phyloP scores from a whole-genome alignment of 352 stramenopile species.

The Globisporangium yorkense region DNA sequence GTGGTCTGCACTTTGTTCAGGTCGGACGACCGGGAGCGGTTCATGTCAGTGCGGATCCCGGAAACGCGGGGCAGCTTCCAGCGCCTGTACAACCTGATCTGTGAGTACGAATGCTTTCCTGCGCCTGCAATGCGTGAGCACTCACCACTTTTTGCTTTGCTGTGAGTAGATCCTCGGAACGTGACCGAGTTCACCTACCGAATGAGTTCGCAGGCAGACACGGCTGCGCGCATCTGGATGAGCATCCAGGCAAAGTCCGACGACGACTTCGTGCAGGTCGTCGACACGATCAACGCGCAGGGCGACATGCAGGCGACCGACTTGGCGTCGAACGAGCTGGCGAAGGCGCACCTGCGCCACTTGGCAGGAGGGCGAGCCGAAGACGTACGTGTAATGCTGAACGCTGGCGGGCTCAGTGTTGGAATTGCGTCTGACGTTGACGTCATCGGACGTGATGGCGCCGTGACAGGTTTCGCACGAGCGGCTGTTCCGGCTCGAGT shows the following conservation, averaged over 20 bases:
- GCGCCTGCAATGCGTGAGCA: background rate
- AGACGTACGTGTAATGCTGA: constrained; percentile 27
- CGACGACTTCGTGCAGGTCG: constrained; percentile 51
- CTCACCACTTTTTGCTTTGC: too few relatives aligned
- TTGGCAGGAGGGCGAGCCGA: constrained; percentile 89
- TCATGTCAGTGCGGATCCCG: constrained; percentile 95
- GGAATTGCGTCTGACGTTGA: background rate
- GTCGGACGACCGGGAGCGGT: constrained; percentile 92
- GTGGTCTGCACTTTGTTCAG: constrained; percentile 14
- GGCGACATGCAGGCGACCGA: constrained; percentile 90
- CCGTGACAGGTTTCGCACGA: constrained; percentile 76
- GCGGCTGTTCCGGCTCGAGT: constrained; percentile 95
- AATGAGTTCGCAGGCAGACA: constrained; percentile 69
- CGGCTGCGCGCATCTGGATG: constrained; percentile 91
- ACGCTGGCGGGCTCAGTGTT: background rate
- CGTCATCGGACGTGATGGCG: background rate
- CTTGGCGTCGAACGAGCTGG: constrained; percentile 94
- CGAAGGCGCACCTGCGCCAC: constrained; percentile 94
- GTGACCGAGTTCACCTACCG: constrained; percentile 98
- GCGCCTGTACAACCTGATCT: constrained; percentile 71
- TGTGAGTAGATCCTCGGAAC: constrained; percentile 54
- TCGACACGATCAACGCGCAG: constrained; percentile 59
- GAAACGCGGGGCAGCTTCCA: constrained; percentile 93
- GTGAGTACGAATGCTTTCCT: constrained; percentile 20
- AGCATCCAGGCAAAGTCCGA: constrained; percentile 91